phyloP scores from a whole-genome alignment of 169 alveolate genomes.

The Cryptosporidium sp. region DNA sequence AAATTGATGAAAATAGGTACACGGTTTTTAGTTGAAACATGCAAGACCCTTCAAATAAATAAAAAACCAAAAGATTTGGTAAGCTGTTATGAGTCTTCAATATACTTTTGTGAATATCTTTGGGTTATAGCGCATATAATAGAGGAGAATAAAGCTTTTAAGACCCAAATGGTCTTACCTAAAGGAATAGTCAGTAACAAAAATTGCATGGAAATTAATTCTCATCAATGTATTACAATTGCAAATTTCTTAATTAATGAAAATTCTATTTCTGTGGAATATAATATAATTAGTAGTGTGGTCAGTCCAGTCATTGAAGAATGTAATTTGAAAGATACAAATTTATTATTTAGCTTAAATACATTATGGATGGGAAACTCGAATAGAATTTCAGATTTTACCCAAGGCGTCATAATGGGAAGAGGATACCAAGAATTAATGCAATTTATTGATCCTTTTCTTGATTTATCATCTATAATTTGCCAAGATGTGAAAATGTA shows the following conservation, averaged over 20 bases:
- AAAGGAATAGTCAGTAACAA: not conserved
- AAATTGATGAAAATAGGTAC: not conserved
- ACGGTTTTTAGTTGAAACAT: constrained; percentile 15
- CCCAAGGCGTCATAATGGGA: constrained; percentile 22
- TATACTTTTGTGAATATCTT: constrained; percentile 52
- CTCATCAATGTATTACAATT: constrained; percentile 50
- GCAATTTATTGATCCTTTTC: constrained; percentile 3
- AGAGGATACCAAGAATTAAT: constrained; percentile 47
- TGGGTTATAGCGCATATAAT: constrained; percentile 36
- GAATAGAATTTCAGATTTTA: not conserved
- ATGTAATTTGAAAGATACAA: constrained; percentile 4
- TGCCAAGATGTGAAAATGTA: constrained; percentile 33
- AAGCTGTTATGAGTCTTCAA: constrained; percentile 25
- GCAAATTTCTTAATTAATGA: not conserved
- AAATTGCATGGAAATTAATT: constrained; percentile 15
- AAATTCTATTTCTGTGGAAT: constrained; percentile 4
- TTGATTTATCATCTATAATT: constrained; percentile 19
- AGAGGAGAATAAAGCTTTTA: not conserved
- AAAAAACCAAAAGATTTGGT: not conserved
- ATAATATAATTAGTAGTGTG: not conserved
- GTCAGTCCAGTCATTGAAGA: not conserved
- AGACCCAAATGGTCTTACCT: constrained; percentile 28
- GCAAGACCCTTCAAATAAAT: not conserved
- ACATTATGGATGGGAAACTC: constrained; percentile 23
- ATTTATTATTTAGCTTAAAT: constrained; percentile 1